A percentile compares a stretch with the other conserved stretches of the same genome.
phyloP scores from a whole-genome alignment of 805 yeast genomes.

The Metschnikowia kofuensis region DNA sequence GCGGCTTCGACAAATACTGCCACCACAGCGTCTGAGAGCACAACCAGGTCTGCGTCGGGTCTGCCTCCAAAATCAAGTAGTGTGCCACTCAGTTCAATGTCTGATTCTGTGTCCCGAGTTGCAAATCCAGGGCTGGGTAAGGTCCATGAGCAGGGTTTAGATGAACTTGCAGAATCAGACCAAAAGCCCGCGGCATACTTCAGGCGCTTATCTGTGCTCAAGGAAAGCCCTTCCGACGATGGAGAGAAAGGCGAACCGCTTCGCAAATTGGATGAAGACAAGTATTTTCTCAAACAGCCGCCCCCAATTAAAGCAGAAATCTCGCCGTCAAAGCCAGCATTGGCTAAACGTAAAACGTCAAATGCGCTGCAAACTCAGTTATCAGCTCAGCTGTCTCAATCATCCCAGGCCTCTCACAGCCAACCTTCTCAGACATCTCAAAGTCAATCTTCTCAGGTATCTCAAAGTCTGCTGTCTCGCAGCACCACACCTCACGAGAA shows the following conservation, averaged over 20 bases:
- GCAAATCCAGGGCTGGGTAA: background rate
- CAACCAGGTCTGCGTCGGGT: background rate
- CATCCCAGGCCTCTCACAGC: too few relatives aligned
- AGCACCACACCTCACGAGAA: constrained; percentile 1
- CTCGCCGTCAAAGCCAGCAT: too few relatives aligned
- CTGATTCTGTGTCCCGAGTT: background rate
- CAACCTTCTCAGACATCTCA: background rate
- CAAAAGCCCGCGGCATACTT: constrained; percentile 61
- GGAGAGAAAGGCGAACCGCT: too few relatives aligned
- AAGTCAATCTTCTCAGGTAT: background rate
- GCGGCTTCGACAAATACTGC: background rate
- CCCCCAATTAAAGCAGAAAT: too few relatives aligned
- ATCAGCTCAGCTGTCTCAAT: too few relatives aligned
- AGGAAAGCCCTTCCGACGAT: constrained; percentile 45
- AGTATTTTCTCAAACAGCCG: too few relatives aligned
- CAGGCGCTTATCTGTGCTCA: constrained; percentile 61
- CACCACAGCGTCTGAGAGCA: too few relatives aligned
- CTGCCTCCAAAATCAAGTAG: background rate
- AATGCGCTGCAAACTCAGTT: too few relatives aligned
- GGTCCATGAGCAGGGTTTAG: background rate
- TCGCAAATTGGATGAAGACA: too few relatives aligned
- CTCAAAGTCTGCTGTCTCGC: background rate
- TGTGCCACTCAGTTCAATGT: too few relatives aligned
- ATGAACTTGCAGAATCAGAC: constrained; percentile 31
- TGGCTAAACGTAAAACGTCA: too few relatives aligned